phyloP scores from a whole-genome alignment of 2,329 filamentous ascomycete genomes.

The Fusarium aywerte region DNA sequence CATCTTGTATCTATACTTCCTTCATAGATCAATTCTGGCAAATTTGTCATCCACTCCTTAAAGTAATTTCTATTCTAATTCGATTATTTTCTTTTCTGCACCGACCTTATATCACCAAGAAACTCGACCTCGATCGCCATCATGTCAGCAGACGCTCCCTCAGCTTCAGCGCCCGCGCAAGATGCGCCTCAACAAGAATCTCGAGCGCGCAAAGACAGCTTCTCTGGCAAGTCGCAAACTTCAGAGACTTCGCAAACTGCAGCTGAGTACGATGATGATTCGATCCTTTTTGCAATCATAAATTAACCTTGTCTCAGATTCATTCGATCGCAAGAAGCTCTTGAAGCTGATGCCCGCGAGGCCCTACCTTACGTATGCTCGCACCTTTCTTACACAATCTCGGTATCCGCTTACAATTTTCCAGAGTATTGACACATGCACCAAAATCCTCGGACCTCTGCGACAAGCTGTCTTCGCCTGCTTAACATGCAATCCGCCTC shows the following conservation, averaged over 20 bases:
- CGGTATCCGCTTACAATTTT: conserved; percentile 34
- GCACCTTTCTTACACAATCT: not conserved
- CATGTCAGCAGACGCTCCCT: conserved; percentile 55
- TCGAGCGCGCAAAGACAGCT: conserved; percentile 64
- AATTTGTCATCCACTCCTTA: conserved; percentile 7
- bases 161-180: conserved; percentile 41
- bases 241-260: conserved; percentile 77
- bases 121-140: conserved; percentile 20
- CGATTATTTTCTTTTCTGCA: not conserved
- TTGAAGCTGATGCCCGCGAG: conserved; percentile 95
- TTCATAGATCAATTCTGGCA: conserved; percentile 18
- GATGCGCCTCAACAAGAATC: conserved; percentile 40
- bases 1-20: conserved; percentile 14
- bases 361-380: conserved; percentile 86
- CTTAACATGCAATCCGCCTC: conserved; percentile 89
- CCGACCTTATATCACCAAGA: not conserved
- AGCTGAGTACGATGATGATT: conserved; percentile 66
- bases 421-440: conserved; percentile 93
- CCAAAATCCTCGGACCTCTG: conserved; percentile 85
- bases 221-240: conserved; percentile 65
- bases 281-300: fast-evolving
- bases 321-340: conserved; percentile 85
- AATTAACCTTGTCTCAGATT: conserved; percentile 66
- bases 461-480: conserved; percentile 93
- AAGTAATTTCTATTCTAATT: not conserved